These are phyloP conservation scores for Coix lacrymajobi DNA, from an alignment of 176 grass and related monocot species.

Conservation along the genomic window DNA sequence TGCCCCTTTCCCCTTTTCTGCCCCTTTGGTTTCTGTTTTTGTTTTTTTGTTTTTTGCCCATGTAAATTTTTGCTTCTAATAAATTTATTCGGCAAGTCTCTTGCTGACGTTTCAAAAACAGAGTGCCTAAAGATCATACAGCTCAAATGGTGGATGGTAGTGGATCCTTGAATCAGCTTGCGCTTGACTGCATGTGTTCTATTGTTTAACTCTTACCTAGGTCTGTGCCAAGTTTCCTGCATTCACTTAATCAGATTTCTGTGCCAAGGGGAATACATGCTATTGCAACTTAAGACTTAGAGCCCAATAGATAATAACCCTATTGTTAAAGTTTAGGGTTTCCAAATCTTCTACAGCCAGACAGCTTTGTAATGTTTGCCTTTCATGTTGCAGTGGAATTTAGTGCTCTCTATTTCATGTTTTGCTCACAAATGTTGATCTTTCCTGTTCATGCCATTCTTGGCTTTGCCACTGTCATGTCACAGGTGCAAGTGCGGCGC, in stretches of 20 bases:
- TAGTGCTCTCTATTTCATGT: not conserved
- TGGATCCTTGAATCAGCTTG: slow-evolving; percentile 36
- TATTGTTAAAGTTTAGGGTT: not conserved
- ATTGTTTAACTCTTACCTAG: not conserved
- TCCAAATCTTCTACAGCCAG: not conserved
- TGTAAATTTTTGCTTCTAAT: not conserved
- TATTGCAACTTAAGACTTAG: not conserved
- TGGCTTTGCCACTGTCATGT: slow-evolving; percentile 3
- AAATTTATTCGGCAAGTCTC: not conserved
- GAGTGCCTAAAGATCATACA: not conserved
- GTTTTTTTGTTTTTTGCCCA: not conserved
- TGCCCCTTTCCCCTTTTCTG: not conserved
- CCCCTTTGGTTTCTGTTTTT: not conserved
- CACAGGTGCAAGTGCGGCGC: not conserved
- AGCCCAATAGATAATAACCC: not conserved
- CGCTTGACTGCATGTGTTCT: slow-evolving; percentile 16
- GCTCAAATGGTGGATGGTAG: not conserved
- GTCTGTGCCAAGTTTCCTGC: not conserved
- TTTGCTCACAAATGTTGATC: not conserved
- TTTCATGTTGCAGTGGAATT: not conserved
- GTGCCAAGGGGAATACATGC: too few species aligned
- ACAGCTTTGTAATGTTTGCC: not conserved
- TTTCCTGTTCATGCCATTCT: slow-evolving; percentile 2
- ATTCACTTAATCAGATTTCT: not conserved
- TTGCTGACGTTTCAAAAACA: too few species aligned